Conservation (phyloP, 192 early-diverging fungal genomes). For the Gorgonomyces haynaldii region DNA sequence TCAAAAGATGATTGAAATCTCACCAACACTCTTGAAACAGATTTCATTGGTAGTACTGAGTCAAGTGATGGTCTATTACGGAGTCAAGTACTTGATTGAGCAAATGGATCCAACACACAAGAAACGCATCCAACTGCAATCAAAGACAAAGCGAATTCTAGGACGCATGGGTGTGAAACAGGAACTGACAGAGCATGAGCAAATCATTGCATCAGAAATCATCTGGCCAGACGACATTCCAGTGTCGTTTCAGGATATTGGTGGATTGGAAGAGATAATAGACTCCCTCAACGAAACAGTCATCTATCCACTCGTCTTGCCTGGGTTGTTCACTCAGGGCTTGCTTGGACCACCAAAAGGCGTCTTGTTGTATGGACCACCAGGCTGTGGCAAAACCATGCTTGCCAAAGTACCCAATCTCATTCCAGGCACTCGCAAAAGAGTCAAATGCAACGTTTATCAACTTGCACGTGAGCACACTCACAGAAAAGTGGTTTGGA, state of each 20-base stretch:
- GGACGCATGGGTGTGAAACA: constrained; percentile 25
- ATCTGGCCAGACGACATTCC: constrained; percentile 84
- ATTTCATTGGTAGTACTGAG: constrained; percentile 7
- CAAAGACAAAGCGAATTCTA: constrained; percentile 4
- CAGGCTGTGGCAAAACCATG: constrained; percentile 96
- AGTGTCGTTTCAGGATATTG: constrained; percentile 78
- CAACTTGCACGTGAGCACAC: constrained; percentile 90
- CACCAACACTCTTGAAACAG: too few species aligned
- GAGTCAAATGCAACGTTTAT: constrained; percentile 97
- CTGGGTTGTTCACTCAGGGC: constrained; percentile 79
- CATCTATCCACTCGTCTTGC: constrained; percentile 90
- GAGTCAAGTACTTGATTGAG: constrained; percentile 18
- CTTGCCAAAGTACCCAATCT: too few species aligned
- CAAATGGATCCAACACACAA: constrained; percentile 11
- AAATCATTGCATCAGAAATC: constrained; percentile 86
- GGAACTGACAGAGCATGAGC: constrained; percentile 84
- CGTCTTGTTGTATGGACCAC: constrained; percentile 89
- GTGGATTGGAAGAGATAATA: constrained; percentile 87
- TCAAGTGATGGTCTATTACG: constrained; percentile 13
- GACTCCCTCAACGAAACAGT: constrained; percentile 86
- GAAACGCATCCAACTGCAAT: constrained; percentile 12
- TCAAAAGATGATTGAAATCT: too few species aligned
- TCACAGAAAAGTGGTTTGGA: constrained; percentile 96
- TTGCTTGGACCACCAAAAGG: constrained; percentile 89
- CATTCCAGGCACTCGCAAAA: constrained; percentile 86